phyloP scores from a whole-genome alignment of 108 stramenopile species.

The Aurantiochytrium sp. region DNA sequence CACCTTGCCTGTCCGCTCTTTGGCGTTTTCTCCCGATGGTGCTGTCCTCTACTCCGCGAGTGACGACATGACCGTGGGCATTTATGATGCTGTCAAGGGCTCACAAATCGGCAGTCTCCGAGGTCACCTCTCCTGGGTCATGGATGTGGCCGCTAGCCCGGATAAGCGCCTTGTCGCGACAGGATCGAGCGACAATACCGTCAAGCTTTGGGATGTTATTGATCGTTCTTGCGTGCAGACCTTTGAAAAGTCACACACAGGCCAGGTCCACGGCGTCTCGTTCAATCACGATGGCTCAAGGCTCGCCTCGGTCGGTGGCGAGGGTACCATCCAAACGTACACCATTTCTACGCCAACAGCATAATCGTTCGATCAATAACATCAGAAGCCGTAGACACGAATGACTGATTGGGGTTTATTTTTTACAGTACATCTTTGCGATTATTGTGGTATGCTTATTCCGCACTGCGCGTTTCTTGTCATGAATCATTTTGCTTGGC shows the following conservation, averaged over 20 bases:
- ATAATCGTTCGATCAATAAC: background rate
- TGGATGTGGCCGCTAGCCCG: background rate
- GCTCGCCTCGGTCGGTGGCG: constrained; percentile 6
- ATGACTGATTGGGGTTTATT: no score
- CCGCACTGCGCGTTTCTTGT: no score
- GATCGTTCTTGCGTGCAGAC: background rate
- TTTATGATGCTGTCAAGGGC: background rate
- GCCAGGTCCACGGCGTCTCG: background rate
- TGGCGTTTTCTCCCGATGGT: background rate
- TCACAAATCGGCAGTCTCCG: background rate
- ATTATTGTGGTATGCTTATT: no score
- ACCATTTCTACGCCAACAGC: background rate
- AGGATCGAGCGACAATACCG: background rate
- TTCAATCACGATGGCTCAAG: background rate
- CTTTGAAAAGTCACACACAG: background rate
- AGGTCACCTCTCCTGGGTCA: background rate
- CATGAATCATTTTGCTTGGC: background rate
- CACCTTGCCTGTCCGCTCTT: background rate
- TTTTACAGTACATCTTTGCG: no score
- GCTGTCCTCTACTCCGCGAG: background rate
- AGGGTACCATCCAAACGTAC: background rate
- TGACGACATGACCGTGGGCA: constrained; percentile 3
- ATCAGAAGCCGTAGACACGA: no score
- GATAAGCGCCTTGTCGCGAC: background rate
- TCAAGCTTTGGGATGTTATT: constrained; percentile 9